These are phyloP conservation scores for Dalbergia cultrata DNA, from an alignment of 306 rosid genomes.

Conservation along the genomic window DNA sequence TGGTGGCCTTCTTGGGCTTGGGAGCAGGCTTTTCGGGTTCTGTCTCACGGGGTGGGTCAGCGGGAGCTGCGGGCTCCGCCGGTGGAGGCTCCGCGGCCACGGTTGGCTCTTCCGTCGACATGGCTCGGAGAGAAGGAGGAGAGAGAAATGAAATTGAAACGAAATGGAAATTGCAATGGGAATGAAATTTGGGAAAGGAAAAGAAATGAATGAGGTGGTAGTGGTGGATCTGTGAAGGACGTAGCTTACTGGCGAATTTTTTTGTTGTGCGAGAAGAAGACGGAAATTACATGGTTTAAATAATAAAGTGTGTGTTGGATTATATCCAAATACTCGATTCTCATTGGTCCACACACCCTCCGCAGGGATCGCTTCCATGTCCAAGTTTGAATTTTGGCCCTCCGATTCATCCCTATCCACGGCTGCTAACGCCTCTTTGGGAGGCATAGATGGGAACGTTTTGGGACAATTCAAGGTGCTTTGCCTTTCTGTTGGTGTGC, in stretches of 20 bases:
- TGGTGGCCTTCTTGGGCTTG: constrained; percentile 48
- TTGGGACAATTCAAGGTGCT: constrained; percentile 14
- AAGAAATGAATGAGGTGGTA: neutral
- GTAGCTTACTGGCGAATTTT: constrained; percentile 45
- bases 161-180: neutral
- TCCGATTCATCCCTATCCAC: constrained; percentile 56
- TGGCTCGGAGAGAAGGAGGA: constrained; percentile 5
- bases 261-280: constrained; percentile 61
- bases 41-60: constrained; percentile 53
- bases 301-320: constrained; percentile 58
- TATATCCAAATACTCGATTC: constrained; percentile 50
- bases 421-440: constrained; percentile 48
- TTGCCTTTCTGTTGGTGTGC: constrained; percentile 59
- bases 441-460: constrained; percentile 36
- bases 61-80: constrained; percentile 25
- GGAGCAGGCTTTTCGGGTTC: constrained; percentile 23
- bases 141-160: neutral
- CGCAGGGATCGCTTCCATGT: constrained; percentile 65
- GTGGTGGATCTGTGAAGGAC: neutral
- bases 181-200: neutral
- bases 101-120: constrained; percentile 74
- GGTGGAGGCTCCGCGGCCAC: constrained; percentile 48
- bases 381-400: constrained; percentile 65
- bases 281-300: constrained; percentile 65
- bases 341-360: constrained; percentile 62